A percentile compares a stretch with the other conserved stretches of the same genome.
phyloP scores from a whole-genome alignment of 202 grass and related monocot species.

The Zizania palustris region DNA sequence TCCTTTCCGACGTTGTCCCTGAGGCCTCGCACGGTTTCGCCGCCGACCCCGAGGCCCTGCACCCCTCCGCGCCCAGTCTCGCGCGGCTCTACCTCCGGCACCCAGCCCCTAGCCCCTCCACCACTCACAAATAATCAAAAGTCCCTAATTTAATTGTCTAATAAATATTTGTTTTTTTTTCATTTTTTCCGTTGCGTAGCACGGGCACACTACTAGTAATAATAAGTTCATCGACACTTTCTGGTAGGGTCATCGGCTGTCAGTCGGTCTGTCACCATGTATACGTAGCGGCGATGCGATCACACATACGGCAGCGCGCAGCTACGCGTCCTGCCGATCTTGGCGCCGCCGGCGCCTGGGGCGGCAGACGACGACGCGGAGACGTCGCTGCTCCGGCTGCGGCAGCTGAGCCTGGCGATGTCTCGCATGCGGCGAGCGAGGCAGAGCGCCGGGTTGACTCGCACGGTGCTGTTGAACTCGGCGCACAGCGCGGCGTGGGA shows the following conservation, averaged over 20 bases:
- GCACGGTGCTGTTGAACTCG: slow-evolving; percentile 58
- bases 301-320: slow-evolving; percentile 10
- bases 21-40: too few species aligned
- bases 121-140: too few species aligned
- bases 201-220: too few species aligned
- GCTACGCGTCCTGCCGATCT: background rate
- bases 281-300: background rate
- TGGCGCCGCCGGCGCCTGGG: background rate
- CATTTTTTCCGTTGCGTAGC: too few species aligned
- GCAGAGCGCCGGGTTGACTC: slow-evolving; percentile 58
- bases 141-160: too few species aligned
- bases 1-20: too few species aligned
- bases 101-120: too few species aligned
- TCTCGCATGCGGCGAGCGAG: slow-evolving; percentile 53
- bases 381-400: slow-evolving; percentile 7
- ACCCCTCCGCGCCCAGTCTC: too few species aligned
- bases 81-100: too few species aligned
- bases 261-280: background rate
- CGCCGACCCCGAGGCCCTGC: too few species aligned
- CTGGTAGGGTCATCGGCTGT: background rate
- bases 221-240: background rate
- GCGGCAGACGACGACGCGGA: too few species aligned
- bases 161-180: too few species aligned
- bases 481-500: slow-evolving; percentile 47
- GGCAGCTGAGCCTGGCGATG: slow-evolving; percentile 47